Evolutionary conservation across 225 moss, liverwort and hornwort genomes (phyloP).

Genomic region (Polytrichum commune): DNA sequence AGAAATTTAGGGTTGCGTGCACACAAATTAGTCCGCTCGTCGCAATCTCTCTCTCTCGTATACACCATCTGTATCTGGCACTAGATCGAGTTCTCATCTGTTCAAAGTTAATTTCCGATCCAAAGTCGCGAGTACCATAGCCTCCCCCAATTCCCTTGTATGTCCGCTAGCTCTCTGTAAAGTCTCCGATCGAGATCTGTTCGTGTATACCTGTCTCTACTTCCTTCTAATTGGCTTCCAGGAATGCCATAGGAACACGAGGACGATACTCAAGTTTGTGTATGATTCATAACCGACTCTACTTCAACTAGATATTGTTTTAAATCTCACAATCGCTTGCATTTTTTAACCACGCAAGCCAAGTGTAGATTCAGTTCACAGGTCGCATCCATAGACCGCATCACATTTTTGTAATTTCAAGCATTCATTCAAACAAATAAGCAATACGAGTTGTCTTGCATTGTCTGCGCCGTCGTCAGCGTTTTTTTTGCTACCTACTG

Average conservation of each 20-base stretch:
- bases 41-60: background rate
- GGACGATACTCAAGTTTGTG: background rate
- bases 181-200: background rate
- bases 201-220: background rate
- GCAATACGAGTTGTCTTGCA: background rate
- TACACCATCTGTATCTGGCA: background rate
- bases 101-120: background rate
- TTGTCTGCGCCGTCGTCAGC: background rate
- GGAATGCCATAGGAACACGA: background rate
- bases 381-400: background rate
- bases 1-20: background rate
- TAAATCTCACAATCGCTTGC: background rate
- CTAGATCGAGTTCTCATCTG: background rate
- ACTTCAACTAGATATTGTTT: background rate
- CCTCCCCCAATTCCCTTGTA: background rate
- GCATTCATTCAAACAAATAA: background rate
- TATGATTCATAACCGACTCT: slow-evolving; percentile 2
- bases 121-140: background rate
- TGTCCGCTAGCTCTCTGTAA: background rate
- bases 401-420: background rate
- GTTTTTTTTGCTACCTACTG: background rate
- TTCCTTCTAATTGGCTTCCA: background rate
- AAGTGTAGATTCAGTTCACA: slow-evolving; percentile 6
- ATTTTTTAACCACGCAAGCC: slow-evolving; percentile 5
- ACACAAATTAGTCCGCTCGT: background rate